Percentiles rank a stretch among this genome's conserved stretches.
Evolutionary conservation across 768 basidiomycete genomes (phyloP).

Genomic region (Suillus alpinus): DNA sequence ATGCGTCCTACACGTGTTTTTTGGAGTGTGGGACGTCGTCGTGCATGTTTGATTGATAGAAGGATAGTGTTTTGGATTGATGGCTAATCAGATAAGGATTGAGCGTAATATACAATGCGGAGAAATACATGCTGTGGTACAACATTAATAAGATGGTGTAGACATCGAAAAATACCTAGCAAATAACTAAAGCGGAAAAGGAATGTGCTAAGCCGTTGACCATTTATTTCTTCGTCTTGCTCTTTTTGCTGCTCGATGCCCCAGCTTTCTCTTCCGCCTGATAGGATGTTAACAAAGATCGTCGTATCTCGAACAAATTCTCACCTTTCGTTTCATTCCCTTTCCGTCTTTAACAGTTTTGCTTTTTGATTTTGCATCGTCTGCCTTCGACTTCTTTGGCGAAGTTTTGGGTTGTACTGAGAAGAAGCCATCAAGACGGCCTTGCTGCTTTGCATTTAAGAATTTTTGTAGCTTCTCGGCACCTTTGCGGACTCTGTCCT

Average conservation of each 20-base stretch:
- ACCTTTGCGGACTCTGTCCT: constrained; percentile 94
- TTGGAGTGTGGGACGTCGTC: not conserved
- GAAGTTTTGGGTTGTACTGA: constrained; percentile 60
- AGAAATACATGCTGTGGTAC: not conserved
- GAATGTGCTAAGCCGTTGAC: not conserved
- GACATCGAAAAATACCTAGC: not conserved
- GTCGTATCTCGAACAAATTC: constrained; percentile 18
- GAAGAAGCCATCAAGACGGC: constrained; percentile 95
- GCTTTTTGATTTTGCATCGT: constrained; percentile 35
- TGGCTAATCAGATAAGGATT: not conserved
- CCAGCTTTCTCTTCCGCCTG: constrained; percentile 36
- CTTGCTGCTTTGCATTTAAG: constrained; percentile 90
- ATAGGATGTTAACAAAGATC: constrained; percentile 14
- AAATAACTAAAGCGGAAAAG: not conserved
- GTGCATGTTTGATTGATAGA: not conserved
- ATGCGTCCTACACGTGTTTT: constrained; percentile 1
- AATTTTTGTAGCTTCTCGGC: constrained; percentile 90
- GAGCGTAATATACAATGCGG: not conserved
- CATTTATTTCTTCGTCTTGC: constrained; percentile 37
- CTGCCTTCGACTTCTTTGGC: constrained; percentile 42
- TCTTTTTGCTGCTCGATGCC: constrained; percentile 35
- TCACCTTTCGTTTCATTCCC: constrained; percentile 53
- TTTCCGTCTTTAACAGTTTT: constrained; percentile 34
- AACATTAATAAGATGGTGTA: constrained; percentile 1
- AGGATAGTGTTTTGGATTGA: not conserved